Conservation (phyloP, 2,329 filamentous ascomycete genomes). For the Fonsecaea pugnacius region DNA sequence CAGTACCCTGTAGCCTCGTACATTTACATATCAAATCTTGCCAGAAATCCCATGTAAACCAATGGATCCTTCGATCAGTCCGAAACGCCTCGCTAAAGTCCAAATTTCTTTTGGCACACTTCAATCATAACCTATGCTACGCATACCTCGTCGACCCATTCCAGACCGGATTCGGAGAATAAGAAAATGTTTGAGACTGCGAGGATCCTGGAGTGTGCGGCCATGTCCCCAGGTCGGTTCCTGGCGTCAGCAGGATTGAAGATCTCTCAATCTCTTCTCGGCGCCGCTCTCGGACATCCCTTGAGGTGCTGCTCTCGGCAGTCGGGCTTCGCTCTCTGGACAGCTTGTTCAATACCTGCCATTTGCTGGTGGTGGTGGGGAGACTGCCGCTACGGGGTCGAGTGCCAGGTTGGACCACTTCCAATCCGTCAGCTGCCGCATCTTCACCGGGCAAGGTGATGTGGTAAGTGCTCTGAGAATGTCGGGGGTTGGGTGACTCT, state of each 20-base stretch:
- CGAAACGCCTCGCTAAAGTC: slow-evolving; percentile 25
- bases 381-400: slow-evolving; percentile 33
- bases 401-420: slow-evolving; percentile 17
- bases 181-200: slow-evolving; percentile 9
- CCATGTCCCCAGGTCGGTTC: slow-evolving; percentile 20
- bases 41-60: neutral
- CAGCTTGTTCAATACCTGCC: slow-evolving; percentile 25
- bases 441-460: slow-evolving; percentile 38
- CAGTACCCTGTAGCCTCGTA: neutral
- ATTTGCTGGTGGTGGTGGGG: slow-evolving; percentile 26
- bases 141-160: slow-evolving; percentile 27
- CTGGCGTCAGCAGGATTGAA: slow-evolving; percentile 24
- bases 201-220: slow-evolving; percentile 19
- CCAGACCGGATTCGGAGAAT: slow-evolving; percentile 8
- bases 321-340: slow-evolving; percentile 28
- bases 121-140: slow-evolving; percentile 19
- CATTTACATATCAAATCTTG: neutral
- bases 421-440: slow-evolving; percentile 4
- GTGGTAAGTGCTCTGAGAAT: slow-evolving; percentile 39
- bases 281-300: slow-evolving; percentile 33
- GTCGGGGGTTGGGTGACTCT: slow-evolving; percentile 38
- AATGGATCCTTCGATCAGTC: slow-evolving; percentile 1
- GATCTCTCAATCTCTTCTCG: slow-evolving; percentile 35
- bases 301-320: slow-evolving; percentile 24
- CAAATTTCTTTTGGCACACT: neutral